Evolutionary conservation across 1,284 basidiomycete genomes (phyloP), one percentile per base, ranked within the genome.

Genomic region (Apiotrichum montevideense): DNA sequence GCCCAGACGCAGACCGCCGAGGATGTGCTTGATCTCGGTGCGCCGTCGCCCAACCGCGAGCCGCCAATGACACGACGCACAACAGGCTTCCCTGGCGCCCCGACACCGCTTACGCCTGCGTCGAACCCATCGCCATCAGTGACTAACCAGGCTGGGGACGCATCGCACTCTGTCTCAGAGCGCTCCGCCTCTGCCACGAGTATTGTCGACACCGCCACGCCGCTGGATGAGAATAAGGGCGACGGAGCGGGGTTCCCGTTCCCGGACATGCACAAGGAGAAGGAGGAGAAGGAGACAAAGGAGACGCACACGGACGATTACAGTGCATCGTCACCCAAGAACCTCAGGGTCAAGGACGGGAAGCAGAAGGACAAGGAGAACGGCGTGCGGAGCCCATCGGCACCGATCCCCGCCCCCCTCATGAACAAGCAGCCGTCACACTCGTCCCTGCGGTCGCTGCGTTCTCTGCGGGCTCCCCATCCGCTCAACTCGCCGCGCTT

Each of bases 381-480:
- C 29, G 29, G 29, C 29, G 29, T 29, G 29, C 29, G 29, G 29
- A 29, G 3, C 29, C 29, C 29, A 29, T 29, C 9, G 37, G n/a
- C 37, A 7, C 32, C 51, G 15, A 29, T 37, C 39, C 14, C 46
- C n/a, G 35, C 47, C 35, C 39, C 51, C 34, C 15, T 35, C 51
- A 46, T 41, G 46, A 13, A 13, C 35, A 48, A 46, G 53, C 46
- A 34, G n/a, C 35, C 45, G 32, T 71, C 68, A 33, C 65, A 72
- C 50, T 66, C 69, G 1, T 73, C 71, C 3, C 55, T 74, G 6
- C 69, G 73, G 8, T 71, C 69, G 9, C 63, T 71, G 11, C 68
- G 69, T 52, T 72, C 70, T 15, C 64, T 72, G 34, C 69, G 73
- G 10, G 73, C 72, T 0, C 72, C 73, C 29, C 73, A 75, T 52